Evolutionary conservation across 768 basidiomycete species (phyloP).

Genomic region (Lactifluus echinatus): DNA sequence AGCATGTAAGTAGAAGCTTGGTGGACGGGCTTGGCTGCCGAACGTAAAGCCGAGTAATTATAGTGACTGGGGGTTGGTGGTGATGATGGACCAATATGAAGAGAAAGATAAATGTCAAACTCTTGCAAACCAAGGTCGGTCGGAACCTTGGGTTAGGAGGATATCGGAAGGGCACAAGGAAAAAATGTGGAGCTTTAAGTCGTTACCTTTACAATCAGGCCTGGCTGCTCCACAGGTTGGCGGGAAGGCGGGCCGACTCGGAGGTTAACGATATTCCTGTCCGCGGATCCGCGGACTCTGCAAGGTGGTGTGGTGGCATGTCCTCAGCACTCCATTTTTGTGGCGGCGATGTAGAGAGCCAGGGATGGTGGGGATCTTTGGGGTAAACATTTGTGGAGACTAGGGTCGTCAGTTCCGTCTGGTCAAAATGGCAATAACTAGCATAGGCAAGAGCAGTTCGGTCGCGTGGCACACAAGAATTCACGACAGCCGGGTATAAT

Average conservation of each 20-base stretch:
- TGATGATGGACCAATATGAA: neutral
- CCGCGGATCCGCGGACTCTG: too few species aligned
- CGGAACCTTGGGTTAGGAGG: neutral
- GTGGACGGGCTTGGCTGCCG: neutral
- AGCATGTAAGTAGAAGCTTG: conserved; percentile 3
- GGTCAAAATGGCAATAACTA: neutral
- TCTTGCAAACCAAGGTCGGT: neutral
- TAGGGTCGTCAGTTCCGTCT: neutral
- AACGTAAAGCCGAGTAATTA: neutral
- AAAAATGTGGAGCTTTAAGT: neutral
- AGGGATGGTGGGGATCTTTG: neutral
- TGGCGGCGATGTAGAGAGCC: too few species aligned
- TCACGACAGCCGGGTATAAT: neutral
- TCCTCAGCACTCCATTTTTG: too few species aligned
- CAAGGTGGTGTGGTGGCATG: too few species aligned
- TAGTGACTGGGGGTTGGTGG: neutral
- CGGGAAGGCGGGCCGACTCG: neutral
- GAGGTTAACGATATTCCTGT: too few species aligned
- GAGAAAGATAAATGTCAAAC: neutral
- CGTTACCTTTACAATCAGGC: neutral
- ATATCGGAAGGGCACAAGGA: neutral
- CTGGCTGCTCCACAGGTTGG: neutral
- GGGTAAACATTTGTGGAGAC: neutral
- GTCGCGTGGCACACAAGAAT: neutral
- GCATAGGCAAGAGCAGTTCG: neutral